Evolutionary conservation across 768 basidiomycete species (phyloP).

Genomic region (Fomitopsis pulvina): DNA sequence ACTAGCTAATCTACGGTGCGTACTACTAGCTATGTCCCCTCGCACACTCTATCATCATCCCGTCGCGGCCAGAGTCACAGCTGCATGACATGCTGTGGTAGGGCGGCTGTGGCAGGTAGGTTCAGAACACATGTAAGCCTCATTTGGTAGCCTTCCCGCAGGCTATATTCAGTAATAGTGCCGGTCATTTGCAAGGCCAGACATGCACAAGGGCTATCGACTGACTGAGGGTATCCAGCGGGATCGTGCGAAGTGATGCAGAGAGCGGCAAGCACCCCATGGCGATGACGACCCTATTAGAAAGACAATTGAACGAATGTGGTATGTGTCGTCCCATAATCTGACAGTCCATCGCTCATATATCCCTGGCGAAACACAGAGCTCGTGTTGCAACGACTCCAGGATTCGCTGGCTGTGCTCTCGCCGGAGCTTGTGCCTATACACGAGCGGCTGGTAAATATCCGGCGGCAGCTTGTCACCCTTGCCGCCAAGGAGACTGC

Average conservation of each 20-base stretch:
- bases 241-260: constrained; percentile 79
- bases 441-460: constrained; percentile 81
- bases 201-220: neutral
- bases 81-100: neutral
- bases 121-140: neutral
- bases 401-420: constrained; percentile 80
- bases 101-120: constrained; percentile 2
- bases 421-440: constrained; percentile 83
- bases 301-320: constrained; percentile 86
- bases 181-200: neutral
- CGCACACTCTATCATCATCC: neutral
- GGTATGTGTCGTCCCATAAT: constrained; percentile 49
- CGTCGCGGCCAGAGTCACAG: neutral
- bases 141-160: neutral
- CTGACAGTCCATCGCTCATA: neutral
- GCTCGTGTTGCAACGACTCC: constrained; percentile 66
- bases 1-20: constrained; percentile 64
- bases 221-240: constrained; percentile 9
- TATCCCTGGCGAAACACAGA: constrained; percentile 38
- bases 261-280: constrained; percentile 79
- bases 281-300: constrained; percentile 83
- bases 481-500: constrained; percentile 84
- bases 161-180: neutral
- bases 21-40: constrained; percentile 1
- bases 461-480: constrained; percentile 84